Evolutionary conservation across 2,329 filamentous ascomycete genomes (phyloP), one percentile per base, ranked within the genome.

Genomic region (Graphilbum fragrans): DNA sequence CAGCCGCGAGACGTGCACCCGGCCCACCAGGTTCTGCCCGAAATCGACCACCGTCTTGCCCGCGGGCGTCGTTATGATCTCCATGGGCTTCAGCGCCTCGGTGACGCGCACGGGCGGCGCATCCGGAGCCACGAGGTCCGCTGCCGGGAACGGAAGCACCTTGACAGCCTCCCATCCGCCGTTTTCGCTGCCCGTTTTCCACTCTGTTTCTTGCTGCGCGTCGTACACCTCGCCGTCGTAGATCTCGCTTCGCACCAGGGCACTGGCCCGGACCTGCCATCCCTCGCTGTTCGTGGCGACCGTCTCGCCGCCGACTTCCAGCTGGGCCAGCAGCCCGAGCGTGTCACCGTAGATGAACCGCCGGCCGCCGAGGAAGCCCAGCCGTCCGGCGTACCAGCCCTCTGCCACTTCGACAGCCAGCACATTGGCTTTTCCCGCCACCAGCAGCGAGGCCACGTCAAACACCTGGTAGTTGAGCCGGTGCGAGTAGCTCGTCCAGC

Each of bases 21-120:
- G 62, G 2, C 73, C 74, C 1, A 75, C 72, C 0, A 77, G 55
- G 47, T 77, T 76, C 49, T 77, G 72, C 2, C 72, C 72, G 51
- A 77, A 76, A 46, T 77, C 71, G 5, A 77, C 44, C 2, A 75
- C 55, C 0, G 57, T 65, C 48, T 70, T 70, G 5, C 68, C 67
- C 4, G 52, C 53, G 2, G 55, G 55, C 16, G 53, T 59, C 44
- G 46, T 52, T 12, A 58, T 58, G 27, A 61, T 54, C 12, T 47
- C 36, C 6, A 46, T 38, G 10, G 52, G 61, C 51, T 47, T 59
- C 12, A 59, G 20, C 3, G 49, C 50, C 47, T 52, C 55, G 29
- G 36, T 55, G 27, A 54, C 62, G 14, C 64, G 57, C 0, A 72
- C 62, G 1, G 69, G 69, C 3, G 69, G 61, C 0, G 55, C 59